A percentile compares a stretch with the other conserved stretches of the same genome.
phyloP scores from a whole-genome alignment of 768 basidiomycete species.

The Punctularia strigosozonata region DNA sequence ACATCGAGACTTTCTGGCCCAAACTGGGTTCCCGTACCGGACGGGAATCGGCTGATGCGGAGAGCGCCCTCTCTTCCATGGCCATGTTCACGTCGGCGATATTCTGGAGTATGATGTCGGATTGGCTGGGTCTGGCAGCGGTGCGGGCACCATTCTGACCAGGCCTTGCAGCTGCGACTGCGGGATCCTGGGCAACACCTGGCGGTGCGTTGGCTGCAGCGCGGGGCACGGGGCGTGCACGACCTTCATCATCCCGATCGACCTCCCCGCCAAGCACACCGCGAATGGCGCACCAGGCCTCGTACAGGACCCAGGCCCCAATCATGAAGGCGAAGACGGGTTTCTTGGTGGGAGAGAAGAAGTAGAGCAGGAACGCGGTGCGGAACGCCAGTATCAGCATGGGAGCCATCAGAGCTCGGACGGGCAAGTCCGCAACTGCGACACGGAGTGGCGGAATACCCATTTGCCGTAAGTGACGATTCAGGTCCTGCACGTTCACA shows the following conservation, averaged over 20 bases:
- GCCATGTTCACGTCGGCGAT: constrained; percentile 48
- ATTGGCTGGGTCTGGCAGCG: constrained; percentile 18
- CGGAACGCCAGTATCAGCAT: constrained; percentile 58
- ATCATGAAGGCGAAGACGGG: constrained; percentile 59
- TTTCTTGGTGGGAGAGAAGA: constrained; percentile 64
- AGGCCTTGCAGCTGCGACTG: constrained; percentile 1
- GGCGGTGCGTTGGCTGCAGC: neutral
- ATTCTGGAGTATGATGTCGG: constrained; percentile 30
- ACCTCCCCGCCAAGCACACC: constrained; percentile 23
- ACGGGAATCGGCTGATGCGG: constrained; percentile 7
- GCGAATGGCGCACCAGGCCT: constrained; percentile 62
- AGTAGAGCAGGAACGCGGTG: constrained; percentile 58
- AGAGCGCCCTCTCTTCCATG: constrained; percentile 40
- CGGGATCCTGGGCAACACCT: neutral
- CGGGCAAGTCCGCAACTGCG: constrained; percentile 44
- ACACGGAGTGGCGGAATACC: constrained; percentile 43
- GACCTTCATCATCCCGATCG: constrained; percentile 4
- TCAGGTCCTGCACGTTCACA: constrained; percentile 26
- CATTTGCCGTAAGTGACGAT: constrained; percentile 51
- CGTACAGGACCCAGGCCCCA: constrained; percentile 60
- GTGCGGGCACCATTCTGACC: constrained; percentile 1
- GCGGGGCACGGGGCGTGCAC: neutral
- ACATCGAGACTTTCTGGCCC: constrained; percentile 37
- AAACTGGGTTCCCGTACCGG: constrained; percentile 30
- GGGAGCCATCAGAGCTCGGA: constrained; percentile 59